Base-by-base conservation (phyloP, 306 rosid genomes). In the Calophaca sinica region DNA sequence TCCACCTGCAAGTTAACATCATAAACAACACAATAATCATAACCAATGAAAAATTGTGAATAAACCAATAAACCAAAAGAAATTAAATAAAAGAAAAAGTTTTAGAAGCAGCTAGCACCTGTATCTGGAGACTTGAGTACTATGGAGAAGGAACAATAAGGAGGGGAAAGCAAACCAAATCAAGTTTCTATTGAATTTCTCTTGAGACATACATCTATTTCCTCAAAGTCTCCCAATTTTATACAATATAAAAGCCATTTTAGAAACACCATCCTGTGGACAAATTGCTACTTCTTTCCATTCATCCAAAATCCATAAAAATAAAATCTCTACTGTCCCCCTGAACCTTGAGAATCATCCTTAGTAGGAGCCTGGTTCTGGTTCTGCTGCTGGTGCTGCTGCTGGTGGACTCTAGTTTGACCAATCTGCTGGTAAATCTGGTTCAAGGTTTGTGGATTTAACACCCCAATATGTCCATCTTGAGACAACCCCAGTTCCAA, bases 401-500 rank as follows among this genome's bases (percentile, higher is more conserved):
- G 91, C 0, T 80, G 85, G 1, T 83, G 86, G 0, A 85, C 87
- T 82, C 94, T 88, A 75, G 86, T 84, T 42, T 90, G 97, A 15
- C 93, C 96, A 93, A 94, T 90, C 88, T 94, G 99, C 65, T 92
- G 99, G 79, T 94, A 94, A 90, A 94, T 87, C 89, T 92, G 99
- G 68, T 8, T 89, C 84, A 93, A 80, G 14, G 96, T 85, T 41
- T 93, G 98, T 20, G 93, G 86, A 79, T 85, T 94, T 79, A 94
- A 74, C 20, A 90, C 96, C 78, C 99, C 99, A 45, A 94, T 87
- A 83, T 88, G 94, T 6, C 91, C 96, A 83, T 94, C 99, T 29
- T 92, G 99, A 4, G 96, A 90, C 75, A 94, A 82, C 2, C 99
- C 99, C 11, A 94, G 87, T 72, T 92, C 99, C 83, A 94, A 83